Base-by-base conservation (phyloP, 1,139 yeast species). In the Saccharomyces hybrid region DNA sequence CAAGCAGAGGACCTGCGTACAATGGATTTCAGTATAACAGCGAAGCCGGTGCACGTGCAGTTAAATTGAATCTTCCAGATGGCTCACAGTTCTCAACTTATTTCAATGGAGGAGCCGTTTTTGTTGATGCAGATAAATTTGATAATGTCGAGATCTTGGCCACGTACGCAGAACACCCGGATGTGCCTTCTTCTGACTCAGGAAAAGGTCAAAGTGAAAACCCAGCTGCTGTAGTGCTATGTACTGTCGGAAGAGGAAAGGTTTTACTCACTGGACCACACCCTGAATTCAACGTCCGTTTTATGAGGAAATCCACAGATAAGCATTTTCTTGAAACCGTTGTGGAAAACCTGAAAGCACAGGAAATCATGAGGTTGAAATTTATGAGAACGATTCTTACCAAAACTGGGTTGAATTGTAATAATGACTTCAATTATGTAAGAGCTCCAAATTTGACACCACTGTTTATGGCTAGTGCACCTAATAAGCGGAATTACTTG, bases 91-190 rank as follows among this genome's bases (percentile, higher is more conserved):
- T 64, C 13, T 63, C 60, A 4, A 72, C 75, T 42, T 68, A 66
- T 52, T 87, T 83, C 68, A 90, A 93, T 63, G 99, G 99, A 0
- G 99, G 99, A 9, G 87, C 89, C 2, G 77, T 86, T 14, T 93
- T 93, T 71, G 83, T 84, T 7, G 85, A 88, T 69, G 91, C 96
- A 0, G 80, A 82, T 6, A 72, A 75, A 50, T 77, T 75, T 59
- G 72, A 75, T 8, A 78, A 81, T 50, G 88, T 86, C 2, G 83
- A 86, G 59, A 80, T 91, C 0, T 71, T 93, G 52, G 97, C 97
- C 0, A 70, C 77, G 6, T 93, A 88, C 65, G 53, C 56, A 0
- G 84, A 78, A 1, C 65, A 69, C 0, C 58, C 78, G 2, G 78
- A 75, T 38, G 82, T 82, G 6, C 81, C 78, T 14, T 70, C 73